These are phyloP conservation scores for Neobulgaria alba DNA, from an alignment of 2,329 filamentous ascomycete species.

Conservation along the genomic window DNA sequence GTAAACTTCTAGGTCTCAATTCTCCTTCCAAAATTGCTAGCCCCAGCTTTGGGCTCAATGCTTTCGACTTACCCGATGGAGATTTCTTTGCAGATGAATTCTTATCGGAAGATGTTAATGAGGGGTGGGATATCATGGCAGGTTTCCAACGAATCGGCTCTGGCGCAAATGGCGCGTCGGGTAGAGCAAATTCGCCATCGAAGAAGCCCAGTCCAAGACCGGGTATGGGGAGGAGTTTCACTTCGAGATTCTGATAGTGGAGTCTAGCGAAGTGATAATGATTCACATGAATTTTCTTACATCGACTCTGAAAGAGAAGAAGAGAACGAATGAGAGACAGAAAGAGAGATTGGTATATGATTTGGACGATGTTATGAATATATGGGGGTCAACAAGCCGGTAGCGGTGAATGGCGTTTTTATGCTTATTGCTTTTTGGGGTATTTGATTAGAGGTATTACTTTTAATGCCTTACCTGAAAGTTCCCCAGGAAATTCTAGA, in stretches of 20 bases:
- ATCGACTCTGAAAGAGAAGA: not conserved
- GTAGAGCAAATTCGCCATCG: constrained; percentile 10
- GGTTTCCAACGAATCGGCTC: constrained; percentile 67
- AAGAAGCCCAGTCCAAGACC: constrained; percentile 21
- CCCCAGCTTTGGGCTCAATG: constrained; percentile 14
- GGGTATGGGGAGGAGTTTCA: constrained; percentile 26
- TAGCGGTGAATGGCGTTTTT: not conserved
- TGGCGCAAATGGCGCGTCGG: constrained; percentile 31
- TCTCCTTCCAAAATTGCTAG: constrained; percentile 20
- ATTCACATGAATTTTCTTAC: not conserved
- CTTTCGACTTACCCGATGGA: constrained; percentile 31
- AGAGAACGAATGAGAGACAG: not conserved
- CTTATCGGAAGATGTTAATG: constrained; percentile 49
- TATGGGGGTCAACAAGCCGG: not conserved
- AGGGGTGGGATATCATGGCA: constrained; percentile 63
- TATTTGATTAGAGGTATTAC: not conserved
- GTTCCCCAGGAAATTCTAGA: no score
- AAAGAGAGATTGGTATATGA: not conserved
- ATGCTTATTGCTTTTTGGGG: not conserved
- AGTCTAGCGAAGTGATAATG: not conserved
- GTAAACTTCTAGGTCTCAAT: constrained; percentile 1
- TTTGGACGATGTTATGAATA: not conserved
- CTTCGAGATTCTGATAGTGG: constrained; percentile 23
- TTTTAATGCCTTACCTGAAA: no score
- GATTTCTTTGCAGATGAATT: constrained; percentile 47